Conservation (phyloP, 768 basidiomycete genomes). For the Calocybe gangraenosa region DNA sequence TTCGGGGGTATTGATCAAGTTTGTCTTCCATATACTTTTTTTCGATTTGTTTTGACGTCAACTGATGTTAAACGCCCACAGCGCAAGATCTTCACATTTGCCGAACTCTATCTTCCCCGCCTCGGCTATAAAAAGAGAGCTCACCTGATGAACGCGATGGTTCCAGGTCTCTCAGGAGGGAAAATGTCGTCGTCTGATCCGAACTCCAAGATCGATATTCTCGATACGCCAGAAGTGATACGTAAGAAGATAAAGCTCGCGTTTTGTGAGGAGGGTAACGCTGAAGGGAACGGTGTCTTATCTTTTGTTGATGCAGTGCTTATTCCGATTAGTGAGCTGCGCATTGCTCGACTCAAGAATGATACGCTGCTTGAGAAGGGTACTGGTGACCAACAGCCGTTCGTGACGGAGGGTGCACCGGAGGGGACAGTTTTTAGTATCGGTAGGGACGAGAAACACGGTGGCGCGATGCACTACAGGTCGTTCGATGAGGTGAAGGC, state of each 20-base stretch:
- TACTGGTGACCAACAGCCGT: conserved; percentile 55
- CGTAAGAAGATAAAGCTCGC: conserved; percentile 89
- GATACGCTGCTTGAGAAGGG: conserved; percentile 44
- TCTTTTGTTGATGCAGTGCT: conserved; percentile 84
- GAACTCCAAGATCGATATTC: conserved; percentile 97
- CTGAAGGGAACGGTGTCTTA: conserved; percentile 83
- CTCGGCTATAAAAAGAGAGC: conserved; percentile 93
- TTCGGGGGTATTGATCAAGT: conserved; percentile 99
- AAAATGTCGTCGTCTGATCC: conserved; percentile 99
- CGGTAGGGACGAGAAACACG: conserved; percentile 72
- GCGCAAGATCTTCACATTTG: conserved; percentile 99
- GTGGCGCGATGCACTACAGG: conserved; percentile 74
- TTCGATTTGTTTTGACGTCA: neutral
- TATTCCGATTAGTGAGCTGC: conserved; percentile 79
- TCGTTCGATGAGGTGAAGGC: conserved; percentile 61
- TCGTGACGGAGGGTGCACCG: conserved; percentile 66
- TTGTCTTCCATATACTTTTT: conserved; percentile 14
- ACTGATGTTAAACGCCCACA: conserved; percentile 23
- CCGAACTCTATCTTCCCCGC: conserved; percentile 90
- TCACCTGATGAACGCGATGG: conserved; percentile 98
- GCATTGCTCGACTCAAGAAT: conserved; percentile 53
- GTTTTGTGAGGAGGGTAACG: conserved; percentile 92
- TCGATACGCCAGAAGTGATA: conserved; percentile 80
- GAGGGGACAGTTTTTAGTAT: conserved; percentile 81
- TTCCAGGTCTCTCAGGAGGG: conserved; percentile 88